Base-by-base conservation (phyloP, 208 protist genomes). In the Leptomonas seymouri region DNA sequence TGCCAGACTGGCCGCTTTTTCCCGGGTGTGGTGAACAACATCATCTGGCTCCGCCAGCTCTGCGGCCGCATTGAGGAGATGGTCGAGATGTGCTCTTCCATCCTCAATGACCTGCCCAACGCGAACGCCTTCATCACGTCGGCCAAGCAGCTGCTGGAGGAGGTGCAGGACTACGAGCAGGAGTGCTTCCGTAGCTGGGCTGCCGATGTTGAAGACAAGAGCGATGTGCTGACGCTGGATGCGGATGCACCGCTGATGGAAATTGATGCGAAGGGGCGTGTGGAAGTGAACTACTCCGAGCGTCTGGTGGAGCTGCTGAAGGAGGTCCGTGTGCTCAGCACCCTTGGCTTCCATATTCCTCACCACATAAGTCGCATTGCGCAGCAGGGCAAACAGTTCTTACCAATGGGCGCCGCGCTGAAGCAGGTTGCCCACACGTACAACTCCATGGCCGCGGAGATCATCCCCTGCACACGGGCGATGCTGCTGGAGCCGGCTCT, bases 391-490 rank as follows among this genome's bases (percentile, higher is more conserved):
- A 58, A 79, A 21, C 82, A 90, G 57, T 97, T 96, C 68, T 92
- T 95, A 71, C 71, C 78, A 12, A 94, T 90, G 73, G 95, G 90
- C 41, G 80, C 97, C 14, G 83, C 84, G 2, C 76, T 98, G 57
- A 97, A 97, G 82, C 90, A 97, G 64, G 91, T 98, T 25, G 95
- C 95, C 14, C 95, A 90, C 74, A 93, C 88, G 44, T 98, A 98
- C 84, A 98, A 98, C 71, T 89, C 85, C 54, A 96, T 97, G 86
- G 77, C 81, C 20, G 75, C 89, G 3, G 82, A 97, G 69, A 92
- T 98, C 68, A 98, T 98, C 74, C 90, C 86, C 0, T 91, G 78
- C 80, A 97, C 91, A 15, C 87, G 76, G 25, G 92, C 94, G 5
- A 96, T 97, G 89, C 75, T 97, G 50, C 75, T 96, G n/a, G 90